Base-by-base conservation (phyloP, 441 rosid species). In the Brassica balearica region DNA sequence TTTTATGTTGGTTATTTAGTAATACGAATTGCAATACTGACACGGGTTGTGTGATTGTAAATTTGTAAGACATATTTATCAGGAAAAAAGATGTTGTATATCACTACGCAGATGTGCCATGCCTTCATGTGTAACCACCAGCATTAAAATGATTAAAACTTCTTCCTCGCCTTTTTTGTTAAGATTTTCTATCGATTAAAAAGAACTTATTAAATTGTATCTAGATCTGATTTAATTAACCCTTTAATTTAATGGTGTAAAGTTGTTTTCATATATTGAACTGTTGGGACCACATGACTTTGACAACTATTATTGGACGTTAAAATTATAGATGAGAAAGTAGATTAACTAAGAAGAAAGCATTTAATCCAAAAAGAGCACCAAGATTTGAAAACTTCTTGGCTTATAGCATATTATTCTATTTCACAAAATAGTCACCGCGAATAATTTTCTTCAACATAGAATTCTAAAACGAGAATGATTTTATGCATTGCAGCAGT, bases 301-400 rank as follows among this genome's bases (percentile, higher is more conserved):
- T 65, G 61, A 56, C 38, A 65, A 58, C 27, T 29, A 68, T 43
- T 43, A 71, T 41, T 38, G 65, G 61, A 77, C 23, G 51, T 19
- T 58, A 36, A 77, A 12, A 63, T 51, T 77, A 65, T 46, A 63
- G 77, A 72, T 66, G 73, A 77, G 63, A 59, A 46, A 63, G 62
- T 59, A 46, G 70, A 78, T 46, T 66, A 72, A 72, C 22, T 66
- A 66, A 66, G 63, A 72, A 72, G 77, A 66, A 34, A 72, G 43
- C 56, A 72, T 72, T 72, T 17, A 72, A 66, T 25, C 68, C 71
- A 71, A 29, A 55, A 72, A 72, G 81, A 29, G 10, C 17, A 58
- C 55, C 14, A 58, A 64, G 15, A 38, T 41, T 65, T 65, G 3
- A 29, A 63, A 77, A 22, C 71, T 34, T 63, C 14, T 51, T 17